Evolutionary conservation across 139 green algal genomes (phyloP).

Genomic region (Tetradesmus obliquus): DNA sequence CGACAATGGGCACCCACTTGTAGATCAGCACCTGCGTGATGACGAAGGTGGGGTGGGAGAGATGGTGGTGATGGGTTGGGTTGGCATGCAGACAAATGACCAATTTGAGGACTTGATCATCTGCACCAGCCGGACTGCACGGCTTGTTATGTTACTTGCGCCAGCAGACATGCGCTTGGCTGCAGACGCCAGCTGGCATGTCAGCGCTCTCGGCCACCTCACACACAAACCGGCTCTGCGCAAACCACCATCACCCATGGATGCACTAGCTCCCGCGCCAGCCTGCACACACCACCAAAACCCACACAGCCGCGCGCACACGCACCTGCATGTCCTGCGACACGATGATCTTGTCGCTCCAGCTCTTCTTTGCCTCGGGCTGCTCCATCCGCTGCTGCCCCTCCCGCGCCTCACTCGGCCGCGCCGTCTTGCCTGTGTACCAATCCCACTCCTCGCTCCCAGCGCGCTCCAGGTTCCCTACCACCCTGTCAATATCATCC

Average conservation of each 20-base stretch:
- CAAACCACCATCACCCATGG: neutral
- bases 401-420: constrained; percentile 16
- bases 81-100: neutral
- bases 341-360: constrained; percentile 44
- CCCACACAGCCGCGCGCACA: neutral
- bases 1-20: constrained; percentile 62
- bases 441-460: constrained; percentile 20
- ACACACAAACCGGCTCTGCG: neutral
- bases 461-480: constrained; percentile 12
- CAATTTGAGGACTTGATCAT: too few species aligned
- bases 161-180: too few species aligned
- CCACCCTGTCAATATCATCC: neutral
- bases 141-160: too few species aligned
- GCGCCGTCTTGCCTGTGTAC: constrained; percentile 7
- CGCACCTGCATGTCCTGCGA: constrained; percentile 41
- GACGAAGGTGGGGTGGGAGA: neutral
- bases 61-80: neutral
- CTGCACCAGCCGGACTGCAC: too few species aligned
- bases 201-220: neutral
- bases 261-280: neutral
- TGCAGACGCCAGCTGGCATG: too few species aligned
- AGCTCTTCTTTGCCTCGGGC: constrained; percentile 37
- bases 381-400: neutral
- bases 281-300: neutral
- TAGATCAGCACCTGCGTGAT: constrained; percentile 56